Evolutionary conservation across 1,284 basidiomycete genomes (phyloP), one percentile per base, ranked within the genome.

Genomic region (Trametes polyzona): DNA sequence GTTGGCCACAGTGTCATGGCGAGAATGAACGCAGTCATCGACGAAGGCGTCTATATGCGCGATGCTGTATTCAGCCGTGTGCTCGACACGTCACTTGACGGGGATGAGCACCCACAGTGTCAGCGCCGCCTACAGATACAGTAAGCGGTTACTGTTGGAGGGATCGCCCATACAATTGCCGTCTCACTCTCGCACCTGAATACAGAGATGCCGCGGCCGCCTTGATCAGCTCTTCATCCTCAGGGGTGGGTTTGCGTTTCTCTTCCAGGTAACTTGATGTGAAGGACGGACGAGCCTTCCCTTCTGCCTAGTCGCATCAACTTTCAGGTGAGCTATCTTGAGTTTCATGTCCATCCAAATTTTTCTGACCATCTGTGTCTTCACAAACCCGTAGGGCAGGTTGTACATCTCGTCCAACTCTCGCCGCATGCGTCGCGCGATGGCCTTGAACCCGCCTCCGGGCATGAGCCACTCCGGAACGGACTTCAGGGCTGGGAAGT

Each of bases 171-270:
- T 2, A 16, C 19, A 32, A 12, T 5, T 2, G 1, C 2, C 7
- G 11, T 6, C 2, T 30, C 12, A 23, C 2, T n/a, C 2, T 46
- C 66, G 24, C 35, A 72, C 75, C 74, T 6, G 75, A 75, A 53
- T 77, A 78, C 21, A 77, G 66, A 2, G 76, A 75, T 5, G 74
- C 74, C 1, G 73, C 76, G 12, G 75, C 73, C 1, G 70, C 71
- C 41, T 78, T 75, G 47, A 77, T 69, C 3, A 75, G 55, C 29
- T 74, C 73, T 52, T 76, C 72, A n/a, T 74, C 71, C 16, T 52
- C 57, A 4, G 47, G 35, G 0, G 57, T 63, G 1, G 62, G 60
- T 12, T 35, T 21, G 2, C 49, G 56, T 27, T 66, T 71, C 24
- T 70, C 66, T n/a, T 69, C 59, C 1, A 74, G 50, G 46, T 68